Evolutionary conservation across 2,329 filamentous ascomycete species (phyloP).

Genomic region (Thermothelomyces thermophilus): DNA sequence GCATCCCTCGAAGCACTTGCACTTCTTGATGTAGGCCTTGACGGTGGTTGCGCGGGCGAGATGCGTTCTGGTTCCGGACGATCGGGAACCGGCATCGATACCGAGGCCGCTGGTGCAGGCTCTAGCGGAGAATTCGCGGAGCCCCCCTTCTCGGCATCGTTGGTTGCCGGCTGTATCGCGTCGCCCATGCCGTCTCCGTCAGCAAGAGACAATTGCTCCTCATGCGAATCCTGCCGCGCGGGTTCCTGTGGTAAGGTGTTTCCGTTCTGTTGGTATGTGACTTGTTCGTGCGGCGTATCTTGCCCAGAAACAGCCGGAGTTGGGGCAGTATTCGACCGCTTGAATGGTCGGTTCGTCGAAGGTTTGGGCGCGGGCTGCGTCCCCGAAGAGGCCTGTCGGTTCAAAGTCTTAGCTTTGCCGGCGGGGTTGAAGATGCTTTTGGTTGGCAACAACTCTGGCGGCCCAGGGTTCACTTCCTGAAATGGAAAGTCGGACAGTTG

Average conservation of each 20-base stretch:
- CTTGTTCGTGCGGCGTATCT: constrained; percentile 12
- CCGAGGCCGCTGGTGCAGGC: background rate
- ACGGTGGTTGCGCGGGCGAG: constrained; percentile 16
- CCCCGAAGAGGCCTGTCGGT: constrained; percentile 14
- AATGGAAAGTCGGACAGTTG: constrained; percentile 30
- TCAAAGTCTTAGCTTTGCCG: constrained; percentile 23
- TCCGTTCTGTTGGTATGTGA: background rate
- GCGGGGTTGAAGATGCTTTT: constrained; percentile 38
- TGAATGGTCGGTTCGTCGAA: constrained; percentile 15
- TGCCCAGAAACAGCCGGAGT: constrained; percentile 12
- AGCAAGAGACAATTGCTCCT: constrained; percentile 2
- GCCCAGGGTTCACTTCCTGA: constrained; percentile 38
- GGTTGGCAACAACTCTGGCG: constrained; percentile 37
- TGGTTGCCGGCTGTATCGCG: background rate
- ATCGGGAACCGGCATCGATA: constrained; percentile 14
- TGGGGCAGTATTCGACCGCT: constrained; percentile 23
- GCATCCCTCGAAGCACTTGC: constrained; percentile 11
- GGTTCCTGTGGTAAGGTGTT: background rate
- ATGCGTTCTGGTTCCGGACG: constrained; percentile 12
- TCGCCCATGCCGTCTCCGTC: constrained; percentile 1
- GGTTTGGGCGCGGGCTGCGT: constrained; percentile 14
- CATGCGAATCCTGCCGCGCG: background rate
- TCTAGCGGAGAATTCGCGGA: constrained; percentile 1
- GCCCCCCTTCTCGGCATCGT: constrained; percentile 5
- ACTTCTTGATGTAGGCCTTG: constrained; percentile 17